Percentiles rank a stretch among this genome's conserved stretches.
These are phyloP conservation scores for Coix lacrymajobi DNA, from an alignment of 176 grass and related monocot genomes.

Conservation along the genomic window DNA sequence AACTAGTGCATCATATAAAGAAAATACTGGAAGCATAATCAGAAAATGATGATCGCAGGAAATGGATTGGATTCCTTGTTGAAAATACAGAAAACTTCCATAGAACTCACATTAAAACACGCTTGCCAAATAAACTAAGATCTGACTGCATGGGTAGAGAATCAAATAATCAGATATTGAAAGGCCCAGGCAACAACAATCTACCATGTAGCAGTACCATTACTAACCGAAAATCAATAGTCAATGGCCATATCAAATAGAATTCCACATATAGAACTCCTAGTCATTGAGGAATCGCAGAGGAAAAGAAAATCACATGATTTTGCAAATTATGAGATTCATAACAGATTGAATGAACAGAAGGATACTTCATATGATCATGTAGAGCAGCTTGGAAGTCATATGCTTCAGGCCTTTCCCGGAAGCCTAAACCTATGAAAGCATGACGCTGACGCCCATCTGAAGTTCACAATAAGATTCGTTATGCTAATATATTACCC, in stretches of 20 bases:
- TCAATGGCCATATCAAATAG: neutral
- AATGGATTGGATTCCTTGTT: neutral
- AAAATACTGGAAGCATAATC: neutral
- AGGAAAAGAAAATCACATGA: neutral
- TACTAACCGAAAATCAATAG: neutral
- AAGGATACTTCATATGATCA: constrained; percentile 99
- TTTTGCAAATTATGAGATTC: neutral
- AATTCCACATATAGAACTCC: neutral
- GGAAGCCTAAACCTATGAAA: constrained; percentile 95
- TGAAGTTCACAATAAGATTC: constrained; percentile 27
- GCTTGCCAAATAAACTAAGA: neutral
- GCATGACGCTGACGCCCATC: constrained; percentile 88
- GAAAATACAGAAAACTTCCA: neutral
- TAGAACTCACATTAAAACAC: neutral
- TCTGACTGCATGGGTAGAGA: neutral
- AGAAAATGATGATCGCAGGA: neutral
- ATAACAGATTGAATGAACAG: constrained; percentile 16
- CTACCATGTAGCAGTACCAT: neutral
- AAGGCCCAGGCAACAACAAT: neutral
- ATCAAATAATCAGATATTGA: neutral
- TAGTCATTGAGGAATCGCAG: neutral
- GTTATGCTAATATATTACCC: constrained; percentile 8
- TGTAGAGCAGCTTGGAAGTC: constrained; percentile 99
- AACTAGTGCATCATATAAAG: neutral
- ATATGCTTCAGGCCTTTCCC: constrained; percentile 97